phyloP scores from a whole-genome alignment of 2,329 filamentous ascomycete genomes.

The Fusarium veterinarium region DNA sequence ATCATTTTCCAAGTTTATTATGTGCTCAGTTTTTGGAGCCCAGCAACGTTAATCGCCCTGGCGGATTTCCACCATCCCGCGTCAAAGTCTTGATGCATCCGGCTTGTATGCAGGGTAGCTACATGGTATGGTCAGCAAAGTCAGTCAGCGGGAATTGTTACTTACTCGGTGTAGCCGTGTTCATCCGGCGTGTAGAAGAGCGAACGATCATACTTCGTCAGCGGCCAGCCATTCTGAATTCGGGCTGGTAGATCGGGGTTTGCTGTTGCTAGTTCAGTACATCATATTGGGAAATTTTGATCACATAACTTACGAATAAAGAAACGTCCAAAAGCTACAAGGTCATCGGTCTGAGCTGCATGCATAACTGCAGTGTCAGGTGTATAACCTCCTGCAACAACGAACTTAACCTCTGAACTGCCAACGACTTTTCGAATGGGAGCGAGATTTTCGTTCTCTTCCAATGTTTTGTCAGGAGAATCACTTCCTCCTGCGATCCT shows the following conservation, averaged over 20 bases:
- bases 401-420: conserved; percentile 40
- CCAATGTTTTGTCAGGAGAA: conserved; percentile 40
- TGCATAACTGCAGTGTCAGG: conserved; percentile 45
- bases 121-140: neutral
- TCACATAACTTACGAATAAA: conserved; percentile 42
- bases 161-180: conserved; percentile 41
- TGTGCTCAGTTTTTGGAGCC: neutral
- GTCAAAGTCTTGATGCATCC: conserved; percentile 23
- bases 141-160: neutral
- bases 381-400: conserved; percentile 52
- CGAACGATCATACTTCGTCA: conserved; percentile 37
- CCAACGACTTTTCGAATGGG: conserved; percentile 49
- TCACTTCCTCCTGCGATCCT: conserved; percentile 60
- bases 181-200: conserved; percentile 35
- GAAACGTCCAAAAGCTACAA: conserved; percentile 50
- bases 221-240: conserved; percentile 41
- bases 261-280: conserved; percentile 27
- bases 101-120: conserved; percentile 35
- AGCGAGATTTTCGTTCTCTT: conserved; percentile 49
- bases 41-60: neutral
- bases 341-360: conserved; percentile 49
- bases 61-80: neutral
- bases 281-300: neutral
- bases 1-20: neutral
- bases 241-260: conserved; percentile 42